Evolutionary conservation across 257 asterid species (phyloP), one percentile per base, ranked within the genome.

Genomic region (Eucommia ulmoides): DNA sequence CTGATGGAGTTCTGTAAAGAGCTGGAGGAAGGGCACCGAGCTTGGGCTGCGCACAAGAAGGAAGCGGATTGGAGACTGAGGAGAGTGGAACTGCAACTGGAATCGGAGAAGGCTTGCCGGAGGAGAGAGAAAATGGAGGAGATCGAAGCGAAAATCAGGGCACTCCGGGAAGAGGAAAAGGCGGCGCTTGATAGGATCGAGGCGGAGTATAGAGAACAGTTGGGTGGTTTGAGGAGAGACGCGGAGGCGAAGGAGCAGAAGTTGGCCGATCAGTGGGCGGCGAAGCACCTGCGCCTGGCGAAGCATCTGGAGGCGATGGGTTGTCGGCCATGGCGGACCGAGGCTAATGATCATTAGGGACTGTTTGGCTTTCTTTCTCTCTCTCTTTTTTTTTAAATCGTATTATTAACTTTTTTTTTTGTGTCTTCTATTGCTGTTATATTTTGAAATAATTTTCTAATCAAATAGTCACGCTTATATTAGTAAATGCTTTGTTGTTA

Each of bases 231-330:
- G 67, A 75, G 94, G 60, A 68, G 91, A 50, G 98, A 89, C 41
- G 96, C 98, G 0, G 96, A 89, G 45, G 70, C 69, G 11, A 89
- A 85, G 56, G 98, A 89, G 67, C 94, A 80, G 74, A 86, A 89
- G 51, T 52, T 89, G 64, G 88, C 92, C 0, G 96, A 89, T 65
- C 96, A 86, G 41, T 89, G 96, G 98, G 78, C 88, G 1, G 79
- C 86, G 0, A 89, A 80, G 68, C 93, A 89, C 64, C 2, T 62
- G 1, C 87, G 82, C 33, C 66, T 88, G 18, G 65, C 78, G 0
- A 75, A 62, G 71, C 78, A 84, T 55, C 79, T 88, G 15, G 93
- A 88, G 59, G 94, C 79, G 63, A 72, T 78, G 69, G 93, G 93
- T 8, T 73, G 78, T 16, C 66, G 74, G 24, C 53, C 81, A 19